Evolutionary conservation across 225 moss, liverwort and hornwort genomes (phyloP).

Genomic region (Ulota crispa): DNA sequence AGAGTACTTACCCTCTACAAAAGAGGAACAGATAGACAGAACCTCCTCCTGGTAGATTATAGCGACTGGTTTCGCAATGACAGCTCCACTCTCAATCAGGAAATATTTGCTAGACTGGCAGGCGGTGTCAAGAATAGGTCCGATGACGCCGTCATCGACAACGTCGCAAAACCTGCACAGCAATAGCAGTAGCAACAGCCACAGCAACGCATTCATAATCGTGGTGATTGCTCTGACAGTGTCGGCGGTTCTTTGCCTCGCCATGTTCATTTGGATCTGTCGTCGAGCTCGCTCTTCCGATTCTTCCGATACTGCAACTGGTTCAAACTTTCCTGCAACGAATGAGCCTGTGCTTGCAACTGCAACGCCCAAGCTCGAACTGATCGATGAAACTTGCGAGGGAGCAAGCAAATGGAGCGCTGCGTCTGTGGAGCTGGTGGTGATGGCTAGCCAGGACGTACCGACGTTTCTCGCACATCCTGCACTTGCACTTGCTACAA

Average conservation of each 20-base stretch:
- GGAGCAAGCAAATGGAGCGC: background rate
- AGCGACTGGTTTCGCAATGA: background rate
- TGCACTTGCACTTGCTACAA: background rate
- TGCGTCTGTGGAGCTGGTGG: slow-evolving; percentile 22
- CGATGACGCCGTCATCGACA: background rate
- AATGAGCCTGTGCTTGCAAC: background rate
- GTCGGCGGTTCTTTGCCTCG: background rate
- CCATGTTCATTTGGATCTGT: slow-evolving; percentile 1
- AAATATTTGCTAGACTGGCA: background rate
- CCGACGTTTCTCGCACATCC: slow-evolving; percentile 40
- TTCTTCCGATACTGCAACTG: no score
- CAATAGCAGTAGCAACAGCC: no score
- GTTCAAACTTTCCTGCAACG: background rate
- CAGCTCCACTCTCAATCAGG: background rate
- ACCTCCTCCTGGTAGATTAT: no score
- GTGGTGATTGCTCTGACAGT: slow-evolving; percentile 1
- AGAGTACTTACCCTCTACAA: background rate
- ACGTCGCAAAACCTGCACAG: background rate
- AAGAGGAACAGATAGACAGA: no score
- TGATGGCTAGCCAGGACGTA: slow-evolving; percentile 35
- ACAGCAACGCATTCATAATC: background rate
- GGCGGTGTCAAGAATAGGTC: background rate
- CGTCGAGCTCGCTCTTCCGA: background rate
- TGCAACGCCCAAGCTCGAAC: background rate
- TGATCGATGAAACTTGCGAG: background rate